Conservation (phyloP, 2,329 filamentous ascomycete species). For the Xylariomycetidae sp. region DNA sequence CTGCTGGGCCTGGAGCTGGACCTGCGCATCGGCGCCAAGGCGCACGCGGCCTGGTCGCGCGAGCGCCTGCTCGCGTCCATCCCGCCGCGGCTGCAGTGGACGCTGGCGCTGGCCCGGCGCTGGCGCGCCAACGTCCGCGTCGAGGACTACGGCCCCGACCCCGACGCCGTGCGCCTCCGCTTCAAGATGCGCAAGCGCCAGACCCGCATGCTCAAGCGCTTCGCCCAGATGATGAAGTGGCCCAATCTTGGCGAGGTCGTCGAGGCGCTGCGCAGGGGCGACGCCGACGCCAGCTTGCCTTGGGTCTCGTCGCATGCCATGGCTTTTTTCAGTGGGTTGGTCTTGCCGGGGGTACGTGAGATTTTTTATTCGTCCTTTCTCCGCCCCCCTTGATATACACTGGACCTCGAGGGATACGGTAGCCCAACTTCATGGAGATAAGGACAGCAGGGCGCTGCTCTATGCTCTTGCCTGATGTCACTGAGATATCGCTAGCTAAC, state of each 20-base stretch:
- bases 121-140: conserved; percentile 68
- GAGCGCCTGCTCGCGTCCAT: conserved; percentile 58
- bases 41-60: conserved; percentile 57
- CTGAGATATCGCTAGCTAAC: too few relatives aligned
- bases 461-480: too few relatives aligned
- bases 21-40: conserved; percentile 58
- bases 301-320: conserved; percentile 63
- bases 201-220: conserved; percentile 61
- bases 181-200: conserved; percentile 61
- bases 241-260: conserved; percentile 63
- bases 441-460: too few relatives aligned
- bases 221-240: conserved; percentile 71
- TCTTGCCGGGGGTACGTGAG: conserved; percentile 58
- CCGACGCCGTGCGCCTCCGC: conserved; percentile 55
- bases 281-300: conserved; percentile 52
- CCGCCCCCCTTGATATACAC: background rate
- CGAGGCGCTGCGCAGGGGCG: conserved; percentile 53
- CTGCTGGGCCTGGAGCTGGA: conserved; percentile 67
- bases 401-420: too few relatives aligned
- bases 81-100: conserved; percentile 66
- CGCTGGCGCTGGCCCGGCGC: conserved; percentile 64
- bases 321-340: conserved; percentile 70
- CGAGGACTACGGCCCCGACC: conserved; percentile 49
- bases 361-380: background rate
- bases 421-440: too few relatives aligned